Conservation (phyloP, 306 rosid species). For the Quercus mongolica region DNA sequence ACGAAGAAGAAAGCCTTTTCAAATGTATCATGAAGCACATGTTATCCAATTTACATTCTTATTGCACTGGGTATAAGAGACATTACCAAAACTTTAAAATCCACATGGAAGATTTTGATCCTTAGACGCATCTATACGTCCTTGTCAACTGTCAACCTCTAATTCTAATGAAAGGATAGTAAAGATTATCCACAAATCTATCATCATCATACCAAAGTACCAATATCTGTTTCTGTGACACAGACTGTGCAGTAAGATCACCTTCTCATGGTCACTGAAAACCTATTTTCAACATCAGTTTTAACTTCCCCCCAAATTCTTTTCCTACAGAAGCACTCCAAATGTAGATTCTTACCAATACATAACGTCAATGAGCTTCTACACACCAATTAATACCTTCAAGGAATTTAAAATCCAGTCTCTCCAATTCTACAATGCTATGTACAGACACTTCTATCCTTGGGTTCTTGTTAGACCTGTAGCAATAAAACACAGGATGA, state of each 20-base stretch:
- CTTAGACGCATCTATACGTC: no score
- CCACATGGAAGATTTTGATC: no score
- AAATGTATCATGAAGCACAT: no score
- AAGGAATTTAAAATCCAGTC: conserved; percentile 11
- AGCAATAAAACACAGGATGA: background rate
- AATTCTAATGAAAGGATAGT: background rate
- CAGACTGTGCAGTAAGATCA: background rate
- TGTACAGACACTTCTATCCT: conserved; percentile 38
- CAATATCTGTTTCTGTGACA: background rate
- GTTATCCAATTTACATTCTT: no score
- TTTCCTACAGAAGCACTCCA: conserved; percentile 26
- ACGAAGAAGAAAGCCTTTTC: no score
- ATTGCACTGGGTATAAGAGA: no score
- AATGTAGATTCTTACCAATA: conserved; percentile 23
- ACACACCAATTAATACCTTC: conserved; percentile 30
- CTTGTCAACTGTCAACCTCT: no score
- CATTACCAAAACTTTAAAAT: no score
- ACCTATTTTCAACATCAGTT: background rate
- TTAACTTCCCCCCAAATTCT: background rate
- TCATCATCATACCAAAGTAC: background rate
- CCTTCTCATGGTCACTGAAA: background rate
- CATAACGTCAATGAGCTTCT: conserved; percentile 26
- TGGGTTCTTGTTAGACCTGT: conserved; percentile 47
- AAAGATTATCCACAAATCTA: background rate
- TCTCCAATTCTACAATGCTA: conserved; percentile 36